Percentiles rank a stretch among this genome's conserved stretches.
These are phyloP conservation scores for Russula foetens DNA, from an alignment of 768 basidiomycete species.

Conservation along the genomic window DNA sequence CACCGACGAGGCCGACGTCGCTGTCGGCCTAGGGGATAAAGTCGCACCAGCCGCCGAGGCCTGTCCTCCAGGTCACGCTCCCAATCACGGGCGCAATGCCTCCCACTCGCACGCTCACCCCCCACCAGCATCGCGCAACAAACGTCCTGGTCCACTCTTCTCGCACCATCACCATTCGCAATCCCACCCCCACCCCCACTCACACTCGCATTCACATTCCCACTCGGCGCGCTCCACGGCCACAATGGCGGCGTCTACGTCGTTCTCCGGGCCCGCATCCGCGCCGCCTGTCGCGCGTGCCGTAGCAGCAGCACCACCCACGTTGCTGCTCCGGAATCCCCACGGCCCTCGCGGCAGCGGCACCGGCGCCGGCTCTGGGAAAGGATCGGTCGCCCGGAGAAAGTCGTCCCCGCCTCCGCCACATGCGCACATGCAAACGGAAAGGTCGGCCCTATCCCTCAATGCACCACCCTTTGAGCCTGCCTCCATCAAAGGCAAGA, in stretches of 20 bases:
- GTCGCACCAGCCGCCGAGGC: neutral
- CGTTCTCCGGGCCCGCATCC: neutral
- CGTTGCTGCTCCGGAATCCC: neutral
- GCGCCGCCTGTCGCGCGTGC: neutral
- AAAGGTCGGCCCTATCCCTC: constrained; percentile 39
- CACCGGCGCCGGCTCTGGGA: constrained; percentile 17
- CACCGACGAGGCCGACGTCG: neutral
- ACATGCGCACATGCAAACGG: constrained; percentile 3
- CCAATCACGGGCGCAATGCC: neutral
- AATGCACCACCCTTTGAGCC: constrained; percentile 51
- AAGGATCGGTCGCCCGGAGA: constrained; percentile 11
- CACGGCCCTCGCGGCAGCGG: neutral
- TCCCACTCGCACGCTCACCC: neutral
- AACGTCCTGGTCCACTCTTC: constrained; percentile 7
- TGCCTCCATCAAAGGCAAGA: constrained; percentile 21
- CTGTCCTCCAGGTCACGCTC: neutral
- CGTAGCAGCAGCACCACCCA: neutral
- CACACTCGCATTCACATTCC: constrained; percentile 4
- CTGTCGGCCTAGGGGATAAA: neutral
- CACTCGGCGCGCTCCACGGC: neutral
- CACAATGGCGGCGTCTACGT: neutral
- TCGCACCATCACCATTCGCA: neutral
- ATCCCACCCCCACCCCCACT: neutral
- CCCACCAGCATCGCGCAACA: neutral
- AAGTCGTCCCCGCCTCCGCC: constrained; percentile 16